A percentile compares a stretch with the other conserved stretches of the same genome.
phyloP scores from a whole-genome alignment of 306 rosid genomes.

The Boehmeria nivea region DNA sequence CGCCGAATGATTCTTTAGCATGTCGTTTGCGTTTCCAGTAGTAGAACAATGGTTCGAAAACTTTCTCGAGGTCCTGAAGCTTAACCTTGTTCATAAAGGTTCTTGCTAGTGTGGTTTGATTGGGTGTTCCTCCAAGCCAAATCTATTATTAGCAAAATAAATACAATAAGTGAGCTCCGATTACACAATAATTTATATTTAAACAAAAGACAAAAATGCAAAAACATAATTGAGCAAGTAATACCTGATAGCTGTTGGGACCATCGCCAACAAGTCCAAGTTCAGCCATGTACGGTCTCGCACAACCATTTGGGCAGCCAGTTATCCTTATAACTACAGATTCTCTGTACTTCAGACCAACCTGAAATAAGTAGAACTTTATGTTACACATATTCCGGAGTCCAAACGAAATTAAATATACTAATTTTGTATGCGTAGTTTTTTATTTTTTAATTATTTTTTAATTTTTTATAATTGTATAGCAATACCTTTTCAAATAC shows the following conservation, averaged over 20 bases:
- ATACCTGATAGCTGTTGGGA: slow-evolving; percentile 97
- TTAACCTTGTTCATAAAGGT: slow-evolving; percentile 89
- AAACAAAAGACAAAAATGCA: neutral
- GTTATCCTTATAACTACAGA: slow-evolving; percentile 86
- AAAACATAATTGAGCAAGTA: slow-evolving; percentile 9
- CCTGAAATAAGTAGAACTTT: slow-evolving; percentile 39
- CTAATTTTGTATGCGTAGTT: neutral
- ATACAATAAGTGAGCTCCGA: too few relatives aligned
- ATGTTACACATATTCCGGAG: slow-evolving; percentile 7
- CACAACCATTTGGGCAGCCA: slow-evolving; percentile 97
- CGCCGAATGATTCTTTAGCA: slow-evolving; percentile 89
- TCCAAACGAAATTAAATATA: neutral
- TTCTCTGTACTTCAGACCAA: slow-evolving; percentile 85
- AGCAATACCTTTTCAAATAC: slow-evolving; percentile 81
- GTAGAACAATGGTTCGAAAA: slow-evolving; percentile 86
- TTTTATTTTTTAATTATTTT: neutral
- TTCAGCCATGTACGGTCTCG: slow-evolving; percentile 98
- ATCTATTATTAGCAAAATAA: slow-evolving; percentile 30
- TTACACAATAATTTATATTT: slow-evolving; percentile 5
- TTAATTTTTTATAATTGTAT: neutral
- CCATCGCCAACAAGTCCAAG: slow-evolving; percentile 98
- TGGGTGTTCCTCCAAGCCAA: slow-evolving; percentile 92
- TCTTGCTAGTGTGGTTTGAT: slow-evolving; percentile 74
- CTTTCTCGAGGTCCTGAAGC: slow-evolving; percentile 83
- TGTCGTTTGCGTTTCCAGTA: slow-evolving; percentile 84